phyloP scores from a whole-genome alignment of 2,329 filamentous ascomycete species.

The Fusarium albidum region DNA sequence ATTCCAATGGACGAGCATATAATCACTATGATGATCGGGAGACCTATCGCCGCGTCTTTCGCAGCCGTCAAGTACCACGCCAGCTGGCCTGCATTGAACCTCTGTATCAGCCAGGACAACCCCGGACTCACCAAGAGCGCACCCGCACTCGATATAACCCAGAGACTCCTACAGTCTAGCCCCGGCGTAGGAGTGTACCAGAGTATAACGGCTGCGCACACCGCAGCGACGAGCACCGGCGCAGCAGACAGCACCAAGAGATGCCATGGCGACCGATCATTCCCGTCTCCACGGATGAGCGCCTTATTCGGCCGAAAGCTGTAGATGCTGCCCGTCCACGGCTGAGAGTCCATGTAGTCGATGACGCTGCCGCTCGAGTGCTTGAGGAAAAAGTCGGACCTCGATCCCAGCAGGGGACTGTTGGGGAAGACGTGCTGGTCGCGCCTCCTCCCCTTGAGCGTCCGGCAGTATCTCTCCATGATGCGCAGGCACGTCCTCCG shows the following conservation, averaged over 20 bases:
- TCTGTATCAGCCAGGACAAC: slow-evolving; percentile 2
- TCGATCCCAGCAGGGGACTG: not conserved
- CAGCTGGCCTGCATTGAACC: not conserved
- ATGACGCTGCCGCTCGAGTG: not conserved
- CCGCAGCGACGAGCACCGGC: not conserved
- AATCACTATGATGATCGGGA: not conserved
- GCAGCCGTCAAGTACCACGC: slow-evolving; percentile 7
- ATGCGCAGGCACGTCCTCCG: slow-evolving; percentile 8
- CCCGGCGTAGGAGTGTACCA: slow-evolving; percentile 5
- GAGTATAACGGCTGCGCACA: not conserved
- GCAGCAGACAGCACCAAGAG: not conserved
- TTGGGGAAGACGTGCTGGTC: slow-evolving; percentile 5
- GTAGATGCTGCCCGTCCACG: slow-evolving; percentile 11
- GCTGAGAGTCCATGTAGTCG: slow-evolving; percentile 11
- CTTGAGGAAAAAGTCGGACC: not conserved
- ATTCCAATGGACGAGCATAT: not conserved
- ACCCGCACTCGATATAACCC: not conserved
- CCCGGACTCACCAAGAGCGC: slow-evolving; percentile 4
- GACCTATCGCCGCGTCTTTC: not conserved
- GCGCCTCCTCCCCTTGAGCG: slow-evolving; percentile 3
- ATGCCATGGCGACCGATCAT: not conserved
- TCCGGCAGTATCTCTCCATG: slow-evolving; percentile 11
- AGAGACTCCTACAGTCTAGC: not conserved
- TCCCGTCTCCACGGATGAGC: not conserved
- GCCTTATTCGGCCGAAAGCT: slow-evolving; percentile 2